Evolutionary conservation across 2,329 filamentous ascomycete genomes (phyloP).

Genomic region (Epichloe gansuensis): DNA sequence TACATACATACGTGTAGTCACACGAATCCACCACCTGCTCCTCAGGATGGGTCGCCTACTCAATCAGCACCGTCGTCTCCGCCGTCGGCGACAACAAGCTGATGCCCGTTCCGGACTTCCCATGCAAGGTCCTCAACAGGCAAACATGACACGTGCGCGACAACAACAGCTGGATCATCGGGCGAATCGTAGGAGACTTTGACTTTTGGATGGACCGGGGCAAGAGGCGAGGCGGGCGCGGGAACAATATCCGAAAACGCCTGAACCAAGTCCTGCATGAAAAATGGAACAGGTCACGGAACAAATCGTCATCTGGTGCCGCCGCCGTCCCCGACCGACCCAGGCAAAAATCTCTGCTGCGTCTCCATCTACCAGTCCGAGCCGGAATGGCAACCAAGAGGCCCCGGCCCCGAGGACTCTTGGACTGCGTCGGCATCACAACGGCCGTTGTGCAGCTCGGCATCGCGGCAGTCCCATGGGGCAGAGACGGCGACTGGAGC

Average conservation of each 20-base stretch:
- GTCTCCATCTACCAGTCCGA: slow-evolving; percentile 14
- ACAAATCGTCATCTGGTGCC: neutral
- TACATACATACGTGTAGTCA: too few species aligned
- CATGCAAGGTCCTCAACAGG: slow-evolving; percentile 22
- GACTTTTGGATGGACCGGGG: slow-evolving; percentile 15
- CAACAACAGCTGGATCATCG: slow-evolving; percentile 31
- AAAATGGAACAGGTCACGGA: too few species aligned
- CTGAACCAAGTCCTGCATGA: slow-evolving; percentile 7
- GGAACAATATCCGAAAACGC: slow-evolving; percentile 7
- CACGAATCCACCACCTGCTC: neutral
- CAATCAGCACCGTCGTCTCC: slow-evolving; percentile 10
- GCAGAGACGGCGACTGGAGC: slow-evolving; percentile 22
- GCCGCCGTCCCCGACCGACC: slow-evolving; percentile 7
- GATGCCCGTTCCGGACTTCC: slow-evolving; percentile 19
- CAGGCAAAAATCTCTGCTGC: slow-evolving; percentile 16
- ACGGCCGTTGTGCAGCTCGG: slow-evolving; percentile 19
- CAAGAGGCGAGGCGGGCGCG: neutral
- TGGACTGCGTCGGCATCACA: slow-evolving; percentile 16
- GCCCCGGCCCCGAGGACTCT: slow-evolving; percentile 11
- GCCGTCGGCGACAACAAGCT: slow-evolving; percentile 18
- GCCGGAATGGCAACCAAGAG: neutral
- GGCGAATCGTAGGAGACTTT: slow-evolving; percentile 29
- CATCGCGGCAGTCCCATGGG: slow-evolving; percentile 22
- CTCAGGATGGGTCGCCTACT: slow-evolving; percentile 17
- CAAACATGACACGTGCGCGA: slow-evolving; percentile 23